Evolutionary conservation across 306 rosid genomes (phyloP).

Genomic region (Gillenia trifoliata): DNA sequence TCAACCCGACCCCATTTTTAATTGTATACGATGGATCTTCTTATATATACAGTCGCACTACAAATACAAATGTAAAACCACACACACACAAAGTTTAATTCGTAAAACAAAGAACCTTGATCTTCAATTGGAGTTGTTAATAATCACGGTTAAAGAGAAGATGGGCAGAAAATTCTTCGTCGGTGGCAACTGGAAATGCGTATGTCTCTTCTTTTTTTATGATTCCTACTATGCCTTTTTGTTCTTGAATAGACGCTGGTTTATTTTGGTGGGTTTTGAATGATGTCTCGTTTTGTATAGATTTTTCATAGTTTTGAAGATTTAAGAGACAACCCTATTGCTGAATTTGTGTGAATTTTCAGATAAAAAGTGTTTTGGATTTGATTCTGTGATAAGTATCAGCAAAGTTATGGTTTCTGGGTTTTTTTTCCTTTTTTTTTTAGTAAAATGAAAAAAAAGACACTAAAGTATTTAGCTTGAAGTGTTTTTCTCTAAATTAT

Average conservation of each 20-base stretch:
- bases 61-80: not conserved
- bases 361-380: not conserved
- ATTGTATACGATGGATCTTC: not conserved
- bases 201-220: conserved; percentile 25
- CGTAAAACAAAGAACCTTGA: not conserved
- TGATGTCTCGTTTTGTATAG: not conserved
- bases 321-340: not conserved
- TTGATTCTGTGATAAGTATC: not conserved
- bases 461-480: too few relatives aligned
- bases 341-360: not conserved
- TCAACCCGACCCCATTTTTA: not conserved
- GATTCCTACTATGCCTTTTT: not conserved
- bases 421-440: too few relatives aligned
- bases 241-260: not conserved
- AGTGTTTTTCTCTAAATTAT: too few relatives aligned
- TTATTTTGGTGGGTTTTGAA: not conserved
- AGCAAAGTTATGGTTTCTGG: not conserved
- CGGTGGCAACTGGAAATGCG: conserved; percentile 97
- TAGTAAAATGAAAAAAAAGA: too few relatives aligned
- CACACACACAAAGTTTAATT: not conserved
- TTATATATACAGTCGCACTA: not conserved
- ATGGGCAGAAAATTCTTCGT: conserved; percentile 84
- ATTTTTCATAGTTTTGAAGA: not conserved
- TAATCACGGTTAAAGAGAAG: not conserved
- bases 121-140: not conserved